Conservation (phyloP, 2,329 filamentous ascomycete species). For the Parastagonospora avenae region DNA sequence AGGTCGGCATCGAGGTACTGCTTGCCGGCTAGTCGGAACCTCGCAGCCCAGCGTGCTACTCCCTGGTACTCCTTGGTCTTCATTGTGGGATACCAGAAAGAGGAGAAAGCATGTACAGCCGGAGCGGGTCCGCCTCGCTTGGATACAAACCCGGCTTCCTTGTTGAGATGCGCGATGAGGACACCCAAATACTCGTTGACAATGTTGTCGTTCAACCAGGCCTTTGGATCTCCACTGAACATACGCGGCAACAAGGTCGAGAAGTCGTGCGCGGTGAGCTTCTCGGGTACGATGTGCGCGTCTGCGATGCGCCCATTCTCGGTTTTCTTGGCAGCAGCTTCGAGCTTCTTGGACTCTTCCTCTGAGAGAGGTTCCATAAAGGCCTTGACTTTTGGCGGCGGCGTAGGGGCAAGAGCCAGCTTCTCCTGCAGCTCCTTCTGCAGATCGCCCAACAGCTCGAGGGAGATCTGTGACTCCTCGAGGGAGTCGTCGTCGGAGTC, state of each 20-base stretch:
- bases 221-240: conserved; percentile 50
- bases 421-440: conserved; percentile 19
- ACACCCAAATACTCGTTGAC: conserved; percentile 70
- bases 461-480: conserved; percentile 23
- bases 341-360: conserved; percentile 18
- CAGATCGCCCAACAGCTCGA: conserved; percentile 26
- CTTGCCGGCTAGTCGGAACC: conserved; percentile 37
- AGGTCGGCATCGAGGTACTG: conserved; percentile 70
- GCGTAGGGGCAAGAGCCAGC: conserved; percentile 12
- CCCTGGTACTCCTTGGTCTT: conserved; percentile 22
- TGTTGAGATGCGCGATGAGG: conserved; percentile 65
- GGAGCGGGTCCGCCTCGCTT: conserved; percentile 63
- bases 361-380: conserved; percentile 24
- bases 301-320: conserved; percentile 19
- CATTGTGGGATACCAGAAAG: conserved; percentile 68
- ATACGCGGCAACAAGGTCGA: conserved; percentile 56
- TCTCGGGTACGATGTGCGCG: conserved; percentile 21
- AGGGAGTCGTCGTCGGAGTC: conserved; percentile 19
- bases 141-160: conserved; percentile 56
- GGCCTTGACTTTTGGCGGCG: conserved; percentile 13
- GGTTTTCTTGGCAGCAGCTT: conserved; percentile 15
- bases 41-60: conserved; percentile 56
- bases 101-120: conserved; percentile 67
- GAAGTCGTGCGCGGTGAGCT: conserved; percentile 65
- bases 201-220: conserved; percentile 79